phyloP scores from a whole-genome alignment of 2,329 filamentous ascomycete genomes.

The Clonostachys rhizophaga region DNA sequence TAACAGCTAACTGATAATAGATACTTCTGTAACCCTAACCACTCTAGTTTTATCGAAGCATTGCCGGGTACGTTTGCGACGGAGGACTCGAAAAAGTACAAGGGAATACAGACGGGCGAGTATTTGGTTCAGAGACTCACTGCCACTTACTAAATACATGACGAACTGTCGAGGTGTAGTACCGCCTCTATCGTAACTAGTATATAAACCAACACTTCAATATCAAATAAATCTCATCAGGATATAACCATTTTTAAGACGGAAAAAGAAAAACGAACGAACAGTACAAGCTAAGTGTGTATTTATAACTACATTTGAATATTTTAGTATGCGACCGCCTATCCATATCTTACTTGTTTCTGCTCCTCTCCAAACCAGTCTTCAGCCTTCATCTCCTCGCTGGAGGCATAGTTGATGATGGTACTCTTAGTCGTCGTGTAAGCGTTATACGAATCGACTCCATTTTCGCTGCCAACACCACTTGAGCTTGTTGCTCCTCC shows the following conservation, averaged over 20 bases:
- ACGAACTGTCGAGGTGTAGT: too few species aligned
- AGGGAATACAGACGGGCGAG: constrained; percentile 70
- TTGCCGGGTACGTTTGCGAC: constrained; percentile 70
- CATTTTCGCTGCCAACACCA: constrained; percentile 71
- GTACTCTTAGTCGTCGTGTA: constrained; percentile 62
- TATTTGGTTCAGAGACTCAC: constrained; percentile 76
- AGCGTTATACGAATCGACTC: constrained; percentile 55
- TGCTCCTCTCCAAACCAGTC: constrained; percentile 64
- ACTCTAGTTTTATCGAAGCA: constrained; percentile 69
- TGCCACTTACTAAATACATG: constrained; percentile 56
- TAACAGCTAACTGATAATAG: constrained; percentile 18
- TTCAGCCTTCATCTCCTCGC: constrained; percentile 47
- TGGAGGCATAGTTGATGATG: constrained; percentile 62
- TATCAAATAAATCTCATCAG: too few species aligned
- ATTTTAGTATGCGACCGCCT: too few species aligned
- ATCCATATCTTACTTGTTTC: constrained; percentile 38
- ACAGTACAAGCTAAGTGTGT: too few species aligned
- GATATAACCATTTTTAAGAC: too few species aligned
- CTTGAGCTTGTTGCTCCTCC: constrained; percentile 58
- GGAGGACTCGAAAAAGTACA: constrained; percentile 72
- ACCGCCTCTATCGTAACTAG: too few species aligned
- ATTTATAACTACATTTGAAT: too few species aligned
- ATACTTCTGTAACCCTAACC: constrained; percentile 89
- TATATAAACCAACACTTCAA: too few species aligned
- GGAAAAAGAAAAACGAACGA: too few species aligned